Evolutionary conservation across 768 basidiomycete genomes (phyloP).

Genomic region (Butyriboletus loyo): DNA sequence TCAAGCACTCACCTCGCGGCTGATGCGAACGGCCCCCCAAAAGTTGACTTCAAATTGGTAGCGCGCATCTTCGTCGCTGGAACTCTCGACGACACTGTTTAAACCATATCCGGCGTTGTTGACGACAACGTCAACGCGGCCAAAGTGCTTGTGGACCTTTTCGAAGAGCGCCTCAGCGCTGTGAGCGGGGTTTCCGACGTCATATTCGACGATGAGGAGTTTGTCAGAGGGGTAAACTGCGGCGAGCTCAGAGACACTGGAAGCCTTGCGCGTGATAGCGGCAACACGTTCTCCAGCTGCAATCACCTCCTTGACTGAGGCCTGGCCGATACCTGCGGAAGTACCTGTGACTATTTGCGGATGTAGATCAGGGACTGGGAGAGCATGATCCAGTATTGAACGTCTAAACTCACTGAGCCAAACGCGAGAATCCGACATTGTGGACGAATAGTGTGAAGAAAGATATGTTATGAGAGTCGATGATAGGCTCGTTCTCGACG

Average conservation of each 20-base stretch:
- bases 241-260: conserved; percentile 15
- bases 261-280: conserved; percentile 26
- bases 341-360: conserved; percentile 38
- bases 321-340: conserved; percentile 38
- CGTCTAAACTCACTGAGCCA: conserved; percentile 18
- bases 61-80: conserved; percentile 25
- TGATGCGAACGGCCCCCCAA: conserved; percentile 28
- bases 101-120: conserved; percentile 33
- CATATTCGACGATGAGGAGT: conserved; percentile 29
- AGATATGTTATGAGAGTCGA: neutral
- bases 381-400: neutral
- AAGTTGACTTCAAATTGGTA: conserved; percentile 33
- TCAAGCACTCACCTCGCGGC: conserved; percentile 18
- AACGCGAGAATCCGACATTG: conserved; percentile 22
- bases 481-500: neutral
- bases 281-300: conserved; percentile 27
- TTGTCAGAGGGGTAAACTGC: conserved; percentile 14
- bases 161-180: conserved; percentile 20
- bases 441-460: neutral
- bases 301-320: conserved; percentile 26
- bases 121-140: conserved; percentile 32
- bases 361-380: neutral
- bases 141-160: conserved; percentile 23
- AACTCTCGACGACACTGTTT: conserved; percentile 25
- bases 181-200: conserved; percentile 27